phyloP scores from a whole-genome alignment of 805 yeast genomes.

The Yarrowia divulgata region DNA sequence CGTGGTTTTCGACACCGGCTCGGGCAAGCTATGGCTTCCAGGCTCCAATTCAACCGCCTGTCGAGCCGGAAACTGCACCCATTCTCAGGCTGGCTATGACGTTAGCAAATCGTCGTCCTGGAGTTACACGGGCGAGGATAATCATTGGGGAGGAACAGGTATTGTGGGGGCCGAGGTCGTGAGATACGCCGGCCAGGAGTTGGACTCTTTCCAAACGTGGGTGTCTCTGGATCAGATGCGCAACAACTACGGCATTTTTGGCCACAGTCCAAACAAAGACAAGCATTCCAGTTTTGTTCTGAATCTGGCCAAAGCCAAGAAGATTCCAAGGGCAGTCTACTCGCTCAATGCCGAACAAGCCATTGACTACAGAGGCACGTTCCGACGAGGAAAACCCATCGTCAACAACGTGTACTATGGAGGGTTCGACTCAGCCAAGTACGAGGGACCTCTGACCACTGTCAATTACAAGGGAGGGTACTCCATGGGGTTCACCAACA shows the following conservation, averaged over 20 bases:
- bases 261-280: constrained; percentile 15
- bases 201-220: constrained; percentile 8
- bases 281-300: neutral
- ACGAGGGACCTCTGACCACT: constrained; percentile 21
- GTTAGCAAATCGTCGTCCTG: neutral
- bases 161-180: neutral
- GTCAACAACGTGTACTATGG: constrained; percentile 22
- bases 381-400: neutral
- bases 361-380: constrained; percentile 6
- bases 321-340: constrained; percentile 9
- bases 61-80: constrained; percentile 12
- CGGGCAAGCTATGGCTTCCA: neutral
- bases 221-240: constrained; percentile 18
- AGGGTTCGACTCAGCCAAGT: constrained; percentile 7
- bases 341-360: constrained; percentile 15
- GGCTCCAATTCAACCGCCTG: constrained; percentile 22
- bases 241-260: constrained; percentile 24
- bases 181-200: constrained; percentile 8
- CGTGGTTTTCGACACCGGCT: constrained; percentile 26
- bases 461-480: constrained; percentile 21
- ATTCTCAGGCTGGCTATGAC: neutral
- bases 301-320: neutral
- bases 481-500: constrained; percentile 6
- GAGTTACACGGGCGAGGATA: neutral
- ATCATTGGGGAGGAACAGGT: constrained; percentile 14